Base-by-base conservation (phyloP, 108 stramenopile species). In the Pseudonitzschia pungens region DNA sequence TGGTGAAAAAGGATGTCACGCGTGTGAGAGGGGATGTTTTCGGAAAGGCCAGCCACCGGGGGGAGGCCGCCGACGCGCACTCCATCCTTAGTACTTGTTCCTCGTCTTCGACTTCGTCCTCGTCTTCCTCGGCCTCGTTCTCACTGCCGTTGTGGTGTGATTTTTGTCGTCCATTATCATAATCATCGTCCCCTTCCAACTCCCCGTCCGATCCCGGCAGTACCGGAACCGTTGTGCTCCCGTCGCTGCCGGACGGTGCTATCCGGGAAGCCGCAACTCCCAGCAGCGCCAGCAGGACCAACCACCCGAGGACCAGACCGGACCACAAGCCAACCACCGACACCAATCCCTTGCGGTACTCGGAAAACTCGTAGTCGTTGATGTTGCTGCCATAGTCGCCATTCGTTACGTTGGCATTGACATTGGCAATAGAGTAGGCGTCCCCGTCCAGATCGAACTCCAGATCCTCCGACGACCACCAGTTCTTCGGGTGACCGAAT, bases 1-100 rank as follows among this genome's bases (percentile, higher is more conserved):
- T 55, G 24, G 54, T 55, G 20, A 55, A 55, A 22, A 55, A 55
- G 26, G 54, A 55, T 1, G 24, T 10, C 54, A 55, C 54, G 54
- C 20, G n/a, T 3, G 16, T n/a, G 20, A 51, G 50, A 9, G 50
- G 20, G n/a, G n/a, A 51, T 1, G 54, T 8, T 22, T 55, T 26
- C 5, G 54, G 54, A 55, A 55, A 55, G 54, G 54, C 24, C 54
- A 55, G 21, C 54, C 54, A 55, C 26, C 54, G n/a, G 54, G 54
- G 54, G 26, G 54, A 55, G 12, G 54, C 54, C 1, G 54, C 54
- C 21, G 54, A 55, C 3, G 21, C 54, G 54, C 54, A 55, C 26
- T 55, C 54, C 54, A 55, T 55, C 20, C 50, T 1, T 9, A 51
- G 16, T 4, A 51, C n/a, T 51, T 16, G 50, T 9, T 16, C 50